phyloP scores from a whole-genome alignment of 176 grass and related monocot species.

The Oryza meridionalis region DNA sequence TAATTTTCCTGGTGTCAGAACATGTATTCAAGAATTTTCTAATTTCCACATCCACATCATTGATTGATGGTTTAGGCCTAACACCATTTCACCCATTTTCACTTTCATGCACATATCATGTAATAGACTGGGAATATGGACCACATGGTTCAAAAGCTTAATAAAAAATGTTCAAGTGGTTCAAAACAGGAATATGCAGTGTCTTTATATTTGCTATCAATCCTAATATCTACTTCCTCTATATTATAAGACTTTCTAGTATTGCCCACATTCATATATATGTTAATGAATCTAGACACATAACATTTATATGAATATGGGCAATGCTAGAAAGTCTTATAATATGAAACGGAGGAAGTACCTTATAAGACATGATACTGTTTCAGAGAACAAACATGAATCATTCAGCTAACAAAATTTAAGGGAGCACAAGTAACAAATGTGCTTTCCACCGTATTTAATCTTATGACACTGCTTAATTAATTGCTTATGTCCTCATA shows the following conservation, averaged over 20 bases:
- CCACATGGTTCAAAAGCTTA: not conserved
- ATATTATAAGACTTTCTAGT: too few species aligned
- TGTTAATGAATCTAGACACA: too few species aligned
- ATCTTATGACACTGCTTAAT: not conserved
- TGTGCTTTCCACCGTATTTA: not conserved
- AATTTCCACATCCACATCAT: not conserved
- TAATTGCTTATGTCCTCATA: not conserved
- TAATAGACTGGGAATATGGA: not conserved
- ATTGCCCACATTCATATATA: too few species aligned
- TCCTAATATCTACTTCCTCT: not conserved
- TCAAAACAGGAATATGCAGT: not conserved
- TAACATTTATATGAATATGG: too few species aligned
- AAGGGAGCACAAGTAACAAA: too few species aligned
- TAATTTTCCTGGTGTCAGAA: not conserved
- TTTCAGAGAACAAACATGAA: not conserved
- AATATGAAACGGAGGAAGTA: too few species aligned
- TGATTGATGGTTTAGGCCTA: not conserved
- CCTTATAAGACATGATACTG: not conserved
- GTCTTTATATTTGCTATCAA: not conserved
- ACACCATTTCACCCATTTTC: not conserved
- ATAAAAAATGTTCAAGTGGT: not conserved
- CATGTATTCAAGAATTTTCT: constrained; percentile 20
- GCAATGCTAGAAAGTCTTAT: too few species aligned
- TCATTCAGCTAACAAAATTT: not conserved
- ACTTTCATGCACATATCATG: not conserved